phyloP scores from a whole-genome alignment of 2,329 filamentous ascomycete species.

The Penicillium hesseltinei region DNA sequence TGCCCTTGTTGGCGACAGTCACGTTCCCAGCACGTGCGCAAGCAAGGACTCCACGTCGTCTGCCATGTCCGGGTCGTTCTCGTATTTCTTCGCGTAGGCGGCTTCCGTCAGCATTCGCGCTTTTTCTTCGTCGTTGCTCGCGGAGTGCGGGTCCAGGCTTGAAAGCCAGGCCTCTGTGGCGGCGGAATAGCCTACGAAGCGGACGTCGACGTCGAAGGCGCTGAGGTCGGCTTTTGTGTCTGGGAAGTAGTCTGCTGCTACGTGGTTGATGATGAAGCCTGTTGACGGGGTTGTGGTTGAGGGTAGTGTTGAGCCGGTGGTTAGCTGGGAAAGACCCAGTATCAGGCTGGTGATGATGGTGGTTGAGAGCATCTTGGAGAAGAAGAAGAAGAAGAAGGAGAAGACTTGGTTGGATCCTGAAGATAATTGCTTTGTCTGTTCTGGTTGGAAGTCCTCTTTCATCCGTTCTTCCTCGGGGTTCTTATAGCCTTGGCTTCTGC shows the following conservation, averaged over 20 bases:
- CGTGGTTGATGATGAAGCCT: background rate
- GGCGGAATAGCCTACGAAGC: background rate
- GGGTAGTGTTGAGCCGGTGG: background rate
- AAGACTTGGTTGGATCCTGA: background rate
- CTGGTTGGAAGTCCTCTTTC: background rate
- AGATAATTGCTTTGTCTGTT: background rate
- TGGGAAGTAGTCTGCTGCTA: constrained; percentile 1
- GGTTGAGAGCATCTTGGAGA: background rate
- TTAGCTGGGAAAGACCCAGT: background rate
- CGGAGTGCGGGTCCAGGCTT: background rate
- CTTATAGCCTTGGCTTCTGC: background rate
- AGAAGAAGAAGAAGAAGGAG: background rate
- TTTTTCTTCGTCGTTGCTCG: background rate
- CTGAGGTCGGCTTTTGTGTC: background rate
- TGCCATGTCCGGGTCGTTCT: background rate
- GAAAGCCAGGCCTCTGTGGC: background rate
- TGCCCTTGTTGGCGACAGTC: background rate
- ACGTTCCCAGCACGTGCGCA: background rate
- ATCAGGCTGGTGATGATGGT: background rate
- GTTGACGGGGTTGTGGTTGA: background rate
- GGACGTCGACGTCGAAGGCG: constrained; percentile 5
- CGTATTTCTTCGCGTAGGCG: background rate
- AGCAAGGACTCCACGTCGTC: background rate
- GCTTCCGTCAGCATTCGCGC: background rate
- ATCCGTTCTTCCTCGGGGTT: background rate